Conservation (phyloP, 1,139 yeast species). For the Geotrichum australiense region DNA sequence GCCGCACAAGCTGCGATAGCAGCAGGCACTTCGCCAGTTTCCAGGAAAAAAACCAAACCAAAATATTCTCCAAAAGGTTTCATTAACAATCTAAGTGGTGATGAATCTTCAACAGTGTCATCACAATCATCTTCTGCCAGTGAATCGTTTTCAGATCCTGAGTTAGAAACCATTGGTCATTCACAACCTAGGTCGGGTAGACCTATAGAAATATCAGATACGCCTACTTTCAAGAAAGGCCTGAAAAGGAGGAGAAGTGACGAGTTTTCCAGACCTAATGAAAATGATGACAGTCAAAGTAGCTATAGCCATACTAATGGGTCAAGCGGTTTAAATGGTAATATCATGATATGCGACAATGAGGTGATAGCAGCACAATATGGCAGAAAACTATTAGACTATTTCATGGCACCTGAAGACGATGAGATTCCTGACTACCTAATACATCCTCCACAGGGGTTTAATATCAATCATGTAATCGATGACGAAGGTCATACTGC, state of each 20-base stretch:
- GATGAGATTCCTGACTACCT: constrained; percentile 69
- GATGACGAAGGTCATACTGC: constrained; percentile 97
- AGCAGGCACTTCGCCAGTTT: constrained; percentile 17
- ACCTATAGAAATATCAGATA: constrained; percentile 13
- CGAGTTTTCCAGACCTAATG: constrained; percentile 3
- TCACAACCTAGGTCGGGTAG: constrained; percentile 14
- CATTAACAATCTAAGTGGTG: constrained; percentile 9
- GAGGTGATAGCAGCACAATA: constrained; percentile 37
- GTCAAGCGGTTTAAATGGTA: too few relatives aligned
- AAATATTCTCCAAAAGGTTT: background rate
- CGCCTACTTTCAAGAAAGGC: constrained; percentile 12
- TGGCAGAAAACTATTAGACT: constrained; percentile 41
- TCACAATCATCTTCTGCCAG: constrained; percentile 32
- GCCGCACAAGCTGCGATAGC: constrained; percentile 25
- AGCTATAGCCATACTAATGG: too few relatives aligned
- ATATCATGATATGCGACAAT: constrained; percentile 31
- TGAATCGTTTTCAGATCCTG: constrained; percentile 32
- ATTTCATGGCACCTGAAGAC: constrained; percentile 65
- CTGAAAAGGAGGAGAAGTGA: constrained; percentile 6
- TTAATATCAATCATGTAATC: constrained; percentile 76
- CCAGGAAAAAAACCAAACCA: constrained; percentile 16
- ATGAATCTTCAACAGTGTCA: constrained; percentile 29
- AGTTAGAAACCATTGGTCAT: constrained; percentile 23
- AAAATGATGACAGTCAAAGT: constrained; percentile 13
- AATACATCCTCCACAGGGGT: constrained; percentile 67